Evolutionary conservation across 2,329 filamentous ascomycete species (phyloP), one percentile per base, ranked within the genome.

Genomic region (Botrytis medusae): DNA sequence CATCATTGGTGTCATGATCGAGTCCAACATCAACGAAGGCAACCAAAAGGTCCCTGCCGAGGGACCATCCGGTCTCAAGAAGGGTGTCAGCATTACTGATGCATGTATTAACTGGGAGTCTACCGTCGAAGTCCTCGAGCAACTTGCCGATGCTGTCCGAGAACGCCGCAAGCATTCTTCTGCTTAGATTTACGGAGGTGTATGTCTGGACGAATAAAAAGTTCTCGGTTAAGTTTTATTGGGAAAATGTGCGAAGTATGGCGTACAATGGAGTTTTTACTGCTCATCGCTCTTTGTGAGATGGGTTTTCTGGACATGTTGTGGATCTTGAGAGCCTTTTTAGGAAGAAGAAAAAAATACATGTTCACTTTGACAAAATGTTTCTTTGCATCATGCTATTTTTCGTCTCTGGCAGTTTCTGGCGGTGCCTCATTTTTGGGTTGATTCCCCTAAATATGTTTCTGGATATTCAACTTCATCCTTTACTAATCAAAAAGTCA

Each of bases 1-100:
- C 77, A 97, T 99, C 79, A 89, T 98, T 77, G 96, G 95, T 82
- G 94, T 98, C 81, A 99, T 99, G 95, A 97, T 99, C 79, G 95
- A 99, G 86, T 97, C 94, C 81, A 95, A 98, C 85, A 95, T 98
- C 87, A 90, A 95, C 83, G 96, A 97, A 85, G 91, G 90, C 77
- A 93, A 91, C 86, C 92, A 94, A 81, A 97, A 97, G 86, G 93
- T 97, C 1, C 94, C 94, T 0, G 83, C 90, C 1, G 93, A 97
- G 83, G 95, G 95, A 14, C 92, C 92, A 12, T 82, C 89, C 1
- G 92, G 84, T 12, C 87, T 98, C 69, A 93, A 94, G 86, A 94
- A 93, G 84, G 95, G 95, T 78, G 92, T 98, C 80, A 95, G 92
- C 83, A 98, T 98, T 84, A 98, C 95, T 1, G 95, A 98, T 83